Base-by-base conservation (phyloP, 805 yeast species). In the Candida corydali region DNA sequence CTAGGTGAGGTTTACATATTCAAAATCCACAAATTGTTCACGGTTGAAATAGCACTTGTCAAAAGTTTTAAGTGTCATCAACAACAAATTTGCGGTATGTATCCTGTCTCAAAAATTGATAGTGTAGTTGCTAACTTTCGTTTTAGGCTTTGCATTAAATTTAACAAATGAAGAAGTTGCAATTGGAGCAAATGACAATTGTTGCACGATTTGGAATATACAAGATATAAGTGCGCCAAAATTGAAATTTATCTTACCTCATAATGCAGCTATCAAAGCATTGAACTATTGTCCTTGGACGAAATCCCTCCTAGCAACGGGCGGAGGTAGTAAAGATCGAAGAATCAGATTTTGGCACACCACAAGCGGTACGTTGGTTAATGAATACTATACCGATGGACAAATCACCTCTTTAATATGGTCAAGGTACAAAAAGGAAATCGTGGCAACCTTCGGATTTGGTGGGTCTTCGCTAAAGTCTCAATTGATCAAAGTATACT, bases 211-310 rank as follows among this genome's bases (percentile, higher is more conserved):
- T 2, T 88, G 95, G 95, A 78, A 83, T 45, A 70, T 84, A 15
- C 36, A 61, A 2, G 52, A 67, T 36, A 40, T 60, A 4, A 29
- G 42, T 3, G 37, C 52, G 0, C 83, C 91, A 8, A 49, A 37
- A 16, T 47, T 75, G 32, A 57, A 62, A 41, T 76, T 69, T 51
- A 53, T 58, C 8, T 62, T 88, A 35, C 75, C 70, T 1, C 97
- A 89, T 50, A 62, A 66, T 2, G 95, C 96, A 1, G 97, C 97
- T 0, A 89, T 89, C 0, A 88, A 88, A 49, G 97, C 96, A 0
- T 65, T 89, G 30, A 83, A 91, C 3, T 89, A 76, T 49, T 89
- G 96, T 53, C 97, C 97, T 0, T 88, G 96, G 96, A 72, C 86
- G 14, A 77, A 77, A 10, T 70, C 82, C 2, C 59, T 89, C 7